phyloP scores from a whole-genome alignment of 2,329 filamentous ascomycete species.

The Trichoderma polysporum region DNA sequence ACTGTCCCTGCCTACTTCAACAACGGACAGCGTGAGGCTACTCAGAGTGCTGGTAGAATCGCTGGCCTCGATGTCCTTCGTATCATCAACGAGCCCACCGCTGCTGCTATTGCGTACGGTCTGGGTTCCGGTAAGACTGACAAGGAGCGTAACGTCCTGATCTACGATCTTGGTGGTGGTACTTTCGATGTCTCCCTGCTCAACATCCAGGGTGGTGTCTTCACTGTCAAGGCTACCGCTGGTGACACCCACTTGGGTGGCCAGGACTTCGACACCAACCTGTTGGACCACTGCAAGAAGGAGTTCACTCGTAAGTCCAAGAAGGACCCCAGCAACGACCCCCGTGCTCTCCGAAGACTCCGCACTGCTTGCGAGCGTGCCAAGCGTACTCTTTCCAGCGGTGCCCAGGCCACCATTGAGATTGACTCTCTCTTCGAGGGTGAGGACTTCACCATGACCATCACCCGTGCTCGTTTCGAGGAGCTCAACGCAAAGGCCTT shows the following conservation, averaged over 20 bases:
- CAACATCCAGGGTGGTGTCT: conserved; percentile 98
- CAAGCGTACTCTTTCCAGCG: conserved; percentile 97
- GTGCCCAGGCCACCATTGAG: conserved; percentile 95
- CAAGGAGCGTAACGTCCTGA: conserved; percentile 98
- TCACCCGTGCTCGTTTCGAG: conserved; percentile 98
- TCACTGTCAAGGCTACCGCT: conserved; percentile 97
- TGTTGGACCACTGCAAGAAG: conserved; percentile 95
- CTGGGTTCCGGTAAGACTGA: conserved; percentile 90
- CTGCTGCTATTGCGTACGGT: conserved; percentile 97
- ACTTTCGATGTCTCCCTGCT: conserved; percentile 99
- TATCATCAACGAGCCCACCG: conserved; percentile 99
- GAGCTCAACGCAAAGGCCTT: conserved; percentile 97
- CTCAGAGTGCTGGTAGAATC: conserved; percentile 98
- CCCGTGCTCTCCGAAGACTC: conserved; percentile 92
- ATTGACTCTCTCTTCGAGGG: conserved; percentile 98
- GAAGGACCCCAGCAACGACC: conserved; percentile 76
- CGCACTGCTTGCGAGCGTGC: conserved; percentile 98
- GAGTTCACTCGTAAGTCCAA: conserved; percentile 78
- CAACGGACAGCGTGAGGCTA: conserved; percentile 99
- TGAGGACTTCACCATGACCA: conserved; percentile 94
- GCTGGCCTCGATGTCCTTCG: conserved; percentile 96
- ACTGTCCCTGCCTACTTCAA: conserved; percentile 99
- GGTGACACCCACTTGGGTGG: conserved; percentile 97
- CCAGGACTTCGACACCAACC: conserved; percentile 93
- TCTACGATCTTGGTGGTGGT: conserved; percentile 99